These are phyloP conservation scores for Sporothrix mexicana DNA, from an alignment of 2,329 filamentous ascomycete species.

Conservation along the genomic window DNA sequence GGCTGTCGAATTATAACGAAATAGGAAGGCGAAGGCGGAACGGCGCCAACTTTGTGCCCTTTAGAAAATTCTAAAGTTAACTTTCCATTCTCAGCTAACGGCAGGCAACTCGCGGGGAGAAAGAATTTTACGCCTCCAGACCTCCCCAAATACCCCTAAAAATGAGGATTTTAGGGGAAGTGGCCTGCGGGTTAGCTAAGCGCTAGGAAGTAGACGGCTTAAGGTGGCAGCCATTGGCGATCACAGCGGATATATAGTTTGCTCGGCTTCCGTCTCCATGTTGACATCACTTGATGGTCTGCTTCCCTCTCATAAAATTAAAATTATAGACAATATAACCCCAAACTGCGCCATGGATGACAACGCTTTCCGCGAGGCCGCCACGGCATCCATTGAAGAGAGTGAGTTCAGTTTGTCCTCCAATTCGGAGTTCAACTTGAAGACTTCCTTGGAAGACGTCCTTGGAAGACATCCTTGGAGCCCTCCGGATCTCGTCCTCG, in stretches of 20 bases:
- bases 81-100: too few relatives aligned
- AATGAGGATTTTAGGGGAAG: neutral
- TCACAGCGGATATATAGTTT: neutral
- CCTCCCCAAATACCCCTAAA: neutral
- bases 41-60: neutral
- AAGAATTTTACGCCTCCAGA: conserved; percentile 16
- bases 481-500: neutral
- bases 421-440: neutral
- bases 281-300: conserved; percentile 4
- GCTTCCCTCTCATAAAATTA: neutral
- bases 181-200: neutral
- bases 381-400: conserved; percentile 79
- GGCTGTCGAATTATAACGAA: conserved; percentile 8
- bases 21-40: conserved; percentile 26
- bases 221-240: neutral
- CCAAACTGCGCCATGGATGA: conserved; percentile 68
- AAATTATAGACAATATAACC: too few relatives aligned
- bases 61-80: too few relatives aligned
- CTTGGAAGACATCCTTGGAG: neutral
- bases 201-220: neutral
- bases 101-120: neutral
- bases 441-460: neutral
- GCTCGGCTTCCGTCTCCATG: neutral
- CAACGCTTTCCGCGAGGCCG: conserved; percentile 76
- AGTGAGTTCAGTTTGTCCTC: conserved; percentile 59